Base-by-base conservation (phyloP, 2,329 filamentous ascomycete genomes). In the Talaromyces sp. region DNA sequence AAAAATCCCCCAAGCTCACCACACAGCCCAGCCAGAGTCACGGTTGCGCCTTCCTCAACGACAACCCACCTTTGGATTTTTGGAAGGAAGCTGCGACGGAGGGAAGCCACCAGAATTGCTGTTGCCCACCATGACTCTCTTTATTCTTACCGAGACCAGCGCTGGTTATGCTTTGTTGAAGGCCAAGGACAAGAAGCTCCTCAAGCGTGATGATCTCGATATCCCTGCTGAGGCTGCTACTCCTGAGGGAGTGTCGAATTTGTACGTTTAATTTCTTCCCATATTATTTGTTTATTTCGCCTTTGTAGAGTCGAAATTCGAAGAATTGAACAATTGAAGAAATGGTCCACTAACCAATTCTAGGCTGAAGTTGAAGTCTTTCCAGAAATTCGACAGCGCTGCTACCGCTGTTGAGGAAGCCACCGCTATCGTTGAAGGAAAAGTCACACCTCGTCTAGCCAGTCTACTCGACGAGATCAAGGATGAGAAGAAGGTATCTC, bases 141-240 rank as follows among this genome's bases (percentile, higher is more conserved):
- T 96, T 82, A 91, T 97, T 82, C 89, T 97, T 74, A 90, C 90
- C 76, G 93, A 97, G 83, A 97, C 93, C 79, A 92, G 91, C 81
- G 93, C 93, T 73, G 96, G 95, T 79, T 98, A 98, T 84, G 95
- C 93, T 80, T 88, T 99, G 79, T 93, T 99, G 84, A 98, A 99
- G 86, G 91, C 94, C 73, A 92, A 93, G 80, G 94, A 98, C 86
- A 98, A 97, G 88, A 98, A 98, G 85, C 87, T 98, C 67, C 85
- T 99, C 70, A 95, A 96, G 81, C 89, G 91, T 75, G 90, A 94
- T 81, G 89, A 93, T 75, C 81, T 96, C 69, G 89, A 93, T 75
- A 81, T 96, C 69, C 85, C 87, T 63, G 85, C 88, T 69, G 89
- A 95, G 78, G 85, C 93, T 68, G 86, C 88, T 70, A 90, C 90